Evolutionary conservation across 2,329 filamentous ascomycete genomes (phyloP).

Genomic region (Botrytis galanthina): DNA sequence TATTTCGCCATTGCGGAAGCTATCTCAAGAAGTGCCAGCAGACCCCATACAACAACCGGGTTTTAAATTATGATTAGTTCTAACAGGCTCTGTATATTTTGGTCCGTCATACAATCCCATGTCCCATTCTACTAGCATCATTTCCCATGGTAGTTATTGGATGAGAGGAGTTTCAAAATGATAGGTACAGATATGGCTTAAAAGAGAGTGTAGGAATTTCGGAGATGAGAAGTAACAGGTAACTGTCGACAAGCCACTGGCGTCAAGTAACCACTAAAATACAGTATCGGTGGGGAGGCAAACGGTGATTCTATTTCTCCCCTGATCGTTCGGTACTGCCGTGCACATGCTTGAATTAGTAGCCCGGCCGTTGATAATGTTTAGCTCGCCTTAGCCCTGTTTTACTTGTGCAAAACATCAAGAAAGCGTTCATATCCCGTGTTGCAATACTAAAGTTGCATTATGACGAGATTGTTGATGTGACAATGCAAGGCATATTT

Average conservation of each 20-base stretch:
- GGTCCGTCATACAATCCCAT: background rate
- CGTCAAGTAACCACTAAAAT: constrained; percentile 27
- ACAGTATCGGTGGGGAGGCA: constrained; percentile 24
- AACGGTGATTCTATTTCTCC: constrained; percentile 7
- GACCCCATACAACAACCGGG: constrained; percentile 11
- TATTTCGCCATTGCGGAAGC: constrained; percentile 22
- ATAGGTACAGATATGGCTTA: constrained; percentile 9
- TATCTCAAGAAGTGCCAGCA: constrained; percentile 19
- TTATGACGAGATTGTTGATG: constrained; percentile 3
- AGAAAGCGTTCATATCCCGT: background rate
- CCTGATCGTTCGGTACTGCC: constrained; percentile 17
- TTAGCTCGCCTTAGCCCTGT: constrained; percentile 18
- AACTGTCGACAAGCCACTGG: constrained; percentile 27
- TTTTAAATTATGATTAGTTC: constrained; percentile 4
- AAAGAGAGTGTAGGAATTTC: constrained; percentile 26
- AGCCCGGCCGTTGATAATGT: background rate
- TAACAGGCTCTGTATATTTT: background rate
- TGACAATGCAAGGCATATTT: background rate
- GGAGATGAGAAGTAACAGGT: constrained; percentile 31
- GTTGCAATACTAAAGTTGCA: background rate
- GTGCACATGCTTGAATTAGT: constrained; percentile 9
- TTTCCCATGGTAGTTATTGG: constrained; percentile 1
- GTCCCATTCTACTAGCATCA: background rate
- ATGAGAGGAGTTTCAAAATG: constrained; percentile 1
- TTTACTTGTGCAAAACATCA: background rate